Conservation (phyloP, 192 early-diverging fungal genomes). For the Mortierella alpina region DNA sequence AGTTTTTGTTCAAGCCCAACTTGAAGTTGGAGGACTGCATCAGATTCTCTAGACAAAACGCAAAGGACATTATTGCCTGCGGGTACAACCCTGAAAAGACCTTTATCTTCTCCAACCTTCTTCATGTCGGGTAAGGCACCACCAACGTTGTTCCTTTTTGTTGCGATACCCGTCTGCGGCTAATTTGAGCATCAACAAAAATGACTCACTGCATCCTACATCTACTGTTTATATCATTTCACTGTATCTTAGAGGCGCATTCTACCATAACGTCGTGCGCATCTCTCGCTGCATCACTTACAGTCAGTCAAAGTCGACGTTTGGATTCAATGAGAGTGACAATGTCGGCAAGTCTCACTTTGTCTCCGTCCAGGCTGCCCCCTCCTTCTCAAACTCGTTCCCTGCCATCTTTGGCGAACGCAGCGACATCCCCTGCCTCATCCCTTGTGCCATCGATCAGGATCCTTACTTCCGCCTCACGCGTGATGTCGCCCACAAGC, state of each 20-base stretch:
- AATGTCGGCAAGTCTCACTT: slow-evolving; percentile 96
- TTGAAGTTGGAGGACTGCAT: slow-evolving; percentile 85
- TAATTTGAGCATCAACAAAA: neutral
- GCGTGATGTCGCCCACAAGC: slow-evolving; percentile 88
- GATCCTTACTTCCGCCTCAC: slow-evolving; percentile 99
- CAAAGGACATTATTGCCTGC: slow-evolving; percentile 93
- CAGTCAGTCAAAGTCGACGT: slow-evolving; percentile 84
- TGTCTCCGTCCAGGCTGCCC: slow-evolving; percentile 92
- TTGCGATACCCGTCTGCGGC: no score
- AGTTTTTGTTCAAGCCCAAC: slow-evolving; percentile 94
- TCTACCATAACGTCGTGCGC: slow-evolving; percentile 93
- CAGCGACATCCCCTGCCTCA: slow-evolving; percentile 93
- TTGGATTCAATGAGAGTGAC: slow-evolving; percentile 92
- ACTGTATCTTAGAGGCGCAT: slow-evolving; percentile 70
- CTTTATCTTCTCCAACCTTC: slow-evolving; percentile 95
- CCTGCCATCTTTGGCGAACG: slow-evolving; percentile 94
- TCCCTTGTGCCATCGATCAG: slow-evolving; percentile 99
- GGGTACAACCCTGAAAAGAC: slow-evolving; percentile 97
- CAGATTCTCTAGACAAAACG: slow-evolving; percentile 82
- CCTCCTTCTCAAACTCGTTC: slow-evolving; percentile 95
- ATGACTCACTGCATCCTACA: neutral
- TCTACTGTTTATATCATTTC: neutral
- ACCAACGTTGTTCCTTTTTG: neutral
- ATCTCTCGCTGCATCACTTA: slow-evolving; percentile 91
- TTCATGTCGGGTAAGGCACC: slow-evolving; percentile 83